Evolutionary conservation across 2,329 filamentous ascomycete genomes (phyloP), one percentile per base, ranked within the genome.

Genomic region (Ophiocordyceps sinensis): DNA sequence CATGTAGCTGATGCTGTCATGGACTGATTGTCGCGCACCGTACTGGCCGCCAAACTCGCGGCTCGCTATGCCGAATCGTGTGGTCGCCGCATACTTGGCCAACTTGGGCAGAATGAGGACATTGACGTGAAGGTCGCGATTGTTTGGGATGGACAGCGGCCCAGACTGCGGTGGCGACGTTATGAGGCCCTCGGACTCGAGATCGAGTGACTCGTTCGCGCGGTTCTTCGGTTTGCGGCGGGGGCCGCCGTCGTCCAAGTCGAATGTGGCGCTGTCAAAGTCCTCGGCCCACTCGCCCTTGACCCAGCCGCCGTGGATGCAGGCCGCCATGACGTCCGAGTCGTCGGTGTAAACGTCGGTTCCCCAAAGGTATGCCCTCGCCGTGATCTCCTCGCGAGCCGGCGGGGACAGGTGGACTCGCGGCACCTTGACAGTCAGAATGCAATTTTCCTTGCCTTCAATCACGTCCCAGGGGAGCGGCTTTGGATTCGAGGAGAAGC

Each of bases 261-360:
- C 73, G 11, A 94, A 67, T 60, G 89, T 66, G 12, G 69, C 66
- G 1, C 76, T 67, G 50, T 91, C 83, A 1, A 91, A 74, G 30
- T 85, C 82, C 7, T 87, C 78, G 5, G 77, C 69, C 82, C 88
- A 94, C 51, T 88, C 85, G 29, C 89, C 89, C 35, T 81, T 79
- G 49, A 98, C 82, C 79, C 87, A 96, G 4, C 91, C 91, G 2
- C 80, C 79, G 58, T 98, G 91, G 37, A 98, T 89, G 44, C 88
- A 89, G 2, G 89, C 88, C 0, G 87, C 89, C 21, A 98, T 73
- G 1, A 91, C 78, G 55, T 98, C 91, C 0, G 87, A 94, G 60
- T 98, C 91, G 51, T 98, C 91, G 0, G 87, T 94, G 56, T 96
- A 96, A 7, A 98, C 74, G 31, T 93, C 88, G 0, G 86, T 91